These are phyloP conservation scores for Retiboletus flavoniger DNA, from an alignment of 1,284 basidiomycete genomes.

Conservation along the genomic window DNA sequence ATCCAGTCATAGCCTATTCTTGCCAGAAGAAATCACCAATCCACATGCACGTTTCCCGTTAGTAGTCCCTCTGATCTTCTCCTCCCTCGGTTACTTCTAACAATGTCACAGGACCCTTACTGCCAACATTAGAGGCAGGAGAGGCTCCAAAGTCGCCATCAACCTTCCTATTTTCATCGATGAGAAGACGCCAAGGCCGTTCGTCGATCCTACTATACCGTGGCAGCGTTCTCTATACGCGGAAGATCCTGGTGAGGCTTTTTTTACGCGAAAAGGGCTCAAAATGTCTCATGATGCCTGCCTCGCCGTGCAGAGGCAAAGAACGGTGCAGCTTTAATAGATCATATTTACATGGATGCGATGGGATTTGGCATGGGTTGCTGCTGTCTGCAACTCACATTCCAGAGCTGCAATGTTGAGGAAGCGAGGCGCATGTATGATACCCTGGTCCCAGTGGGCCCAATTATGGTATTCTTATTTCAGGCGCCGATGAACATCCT, in stretches of 20 bases:
- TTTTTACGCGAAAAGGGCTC: constrained; percentile 8
- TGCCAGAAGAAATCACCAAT: constrained; percentile 95
- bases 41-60: constrained; percentile 97
- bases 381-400: constrained; percentile 96
- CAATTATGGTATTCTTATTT: constrained; percentile 73
- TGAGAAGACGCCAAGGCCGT: constrained; percentile 81
- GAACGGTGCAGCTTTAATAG: constrained; percentile 78
- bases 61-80: constrained; percentile 37
- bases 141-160: constrained; percentile 93
- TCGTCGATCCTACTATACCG: constrained; percentile 88
- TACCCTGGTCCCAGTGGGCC: constrained; percentile 89
- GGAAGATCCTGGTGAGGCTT: constrained; percentile 68
- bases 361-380: constrained; percentile 99
- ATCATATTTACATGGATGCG: constrained; percentile 98
- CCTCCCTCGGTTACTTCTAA: constrained; percentile 8
- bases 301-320: constrained; percentile 65
- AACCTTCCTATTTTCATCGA: constrained; percentile 95
- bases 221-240: constrained; percentile 78
- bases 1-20: constrained; percentile 88
- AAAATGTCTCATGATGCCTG: constrained; percentile 9
- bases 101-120: constrained; percentile 75
- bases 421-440: constrained; percentile 95
- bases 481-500: background rate
- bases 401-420: constrained; percentile 91
- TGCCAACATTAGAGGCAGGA: constrained; percentile 88